Evolutionary conservation across 2,329 filamentous ascomycete genomes (phyloP), one percentile per base, ranked within the genome.

Genomic region (Rhinocladiella similis): DNA sequence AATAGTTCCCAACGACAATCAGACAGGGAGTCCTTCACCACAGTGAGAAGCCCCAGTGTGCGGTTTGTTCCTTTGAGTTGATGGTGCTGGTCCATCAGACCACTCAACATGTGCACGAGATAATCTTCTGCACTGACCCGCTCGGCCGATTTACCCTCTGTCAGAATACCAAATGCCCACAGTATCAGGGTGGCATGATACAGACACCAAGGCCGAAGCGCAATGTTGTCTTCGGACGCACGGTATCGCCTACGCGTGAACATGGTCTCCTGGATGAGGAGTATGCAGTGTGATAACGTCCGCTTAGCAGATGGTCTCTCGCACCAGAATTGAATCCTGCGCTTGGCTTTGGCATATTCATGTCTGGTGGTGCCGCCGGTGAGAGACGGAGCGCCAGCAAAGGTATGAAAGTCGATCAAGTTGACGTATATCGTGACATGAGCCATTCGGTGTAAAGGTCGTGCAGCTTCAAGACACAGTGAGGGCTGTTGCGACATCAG

Each of bases 331-430:
- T 59, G 54, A 9, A 68, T 60, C 6, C 64, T 59, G 9, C 54
- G 46, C 3, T 53, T 58, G 2, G 66, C 64, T 35, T 61, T 51
- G 10, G 57, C 45, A n/a, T 62, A 54, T 29, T 65, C 65, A 35
- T 61, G 51, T 43, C 56, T 53, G 3, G 60, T 65, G 2, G 56
- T 57, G 10, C 53, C 66, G 16, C 63, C 61, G 2, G 63, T 49
- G 5, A 68, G 53, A 19, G 66, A 65, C 10, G 66, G 65, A 5
- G 65, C 65, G 7, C 65, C 64, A 2, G 65, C 65, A 3, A 68
- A 58, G 16, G 63, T 62, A 50, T 68, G 66, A 39, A 68, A 65
- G 50, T 68, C 66, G 50, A 62, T 65, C n/a, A 68, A 60, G 45
- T 67, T 59, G 16, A 63, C 65, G 49, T 67, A 62, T 10, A 68